Conservation (phyloP, 371 early-diverging fungal species). For the Mucor velutinosus region DNA sequence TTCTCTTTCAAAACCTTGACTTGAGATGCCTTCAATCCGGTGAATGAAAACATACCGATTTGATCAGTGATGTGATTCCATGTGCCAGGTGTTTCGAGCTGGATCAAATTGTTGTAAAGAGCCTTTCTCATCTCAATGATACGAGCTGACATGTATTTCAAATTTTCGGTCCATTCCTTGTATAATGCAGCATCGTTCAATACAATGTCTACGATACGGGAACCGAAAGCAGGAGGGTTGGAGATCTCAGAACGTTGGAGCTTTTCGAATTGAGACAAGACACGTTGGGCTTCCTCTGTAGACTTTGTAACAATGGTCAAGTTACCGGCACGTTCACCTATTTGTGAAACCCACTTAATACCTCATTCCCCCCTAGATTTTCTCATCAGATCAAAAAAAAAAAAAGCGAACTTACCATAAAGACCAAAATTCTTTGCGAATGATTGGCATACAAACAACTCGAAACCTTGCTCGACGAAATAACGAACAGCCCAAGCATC, state of each 20-base stretch:
- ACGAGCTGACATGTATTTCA: conserved; percentile 85
- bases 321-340: conserved; percentile 89
- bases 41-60: conserved; percentile 99
- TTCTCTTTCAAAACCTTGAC: conserved; percentile 78
- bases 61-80: conserved; percentile 97
- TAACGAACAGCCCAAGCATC: conserved; percentile 93
- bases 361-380: no score
- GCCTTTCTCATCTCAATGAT: conserved; percentile 85
- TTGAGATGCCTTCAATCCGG: conserved; percentile 88
- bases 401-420: conserved; percentile 62
- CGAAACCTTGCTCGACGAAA: conserved; percentile 90
- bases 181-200: conserved; percentile 79
- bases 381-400: background rate
- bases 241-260: conserved; percentile 85
- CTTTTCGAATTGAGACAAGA: conserved; percentile 84
- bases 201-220: conserved; percentile 84
- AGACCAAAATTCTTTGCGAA: conserved; percentile 98
- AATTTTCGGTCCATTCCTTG: conserved; percentile 81
- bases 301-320: conserved; percentile 73
- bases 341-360: background rate
- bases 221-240: conserved; percentile 90
- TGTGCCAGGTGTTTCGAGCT: conserved; percentile 84
- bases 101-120: conserved; percentile 64
- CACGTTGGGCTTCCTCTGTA: conserved; percentile 52
- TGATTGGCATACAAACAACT: conserved; percentile 87